Conservation (phyloP, 495 filamentous ascomycete genomes). For the Neurospora sp. region DNA sequence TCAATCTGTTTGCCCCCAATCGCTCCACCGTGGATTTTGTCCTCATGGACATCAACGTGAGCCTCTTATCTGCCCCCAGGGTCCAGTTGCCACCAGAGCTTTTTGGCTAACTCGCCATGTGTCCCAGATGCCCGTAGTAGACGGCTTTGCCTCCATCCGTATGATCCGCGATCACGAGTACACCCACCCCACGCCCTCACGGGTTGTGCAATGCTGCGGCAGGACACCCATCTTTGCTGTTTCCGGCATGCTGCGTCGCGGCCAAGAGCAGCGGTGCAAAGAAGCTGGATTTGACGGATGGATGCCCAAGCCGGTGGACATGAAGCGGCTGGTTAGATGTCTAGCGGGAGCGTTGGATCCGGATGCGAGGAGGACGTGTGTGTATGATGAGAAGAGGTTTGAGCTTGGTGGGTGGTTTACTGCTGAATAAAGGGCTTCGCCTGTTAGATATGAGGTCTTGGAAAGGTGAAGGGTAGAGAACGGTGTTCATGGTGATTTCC, state of each 20-base stretch:
- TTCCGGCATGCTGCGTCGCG: conserved; percentile 13
- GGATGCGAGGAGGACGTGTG: background rate
- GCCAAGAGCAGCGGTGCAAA: conserved; percentile 8
- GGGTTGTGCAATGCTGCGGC: conserved; percentile 9
- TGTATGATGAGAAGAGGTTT: conserved; percentile 10
- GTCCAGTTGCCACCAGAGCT: background rate
- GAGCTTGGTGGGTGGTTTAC: conserved; percentile 16
- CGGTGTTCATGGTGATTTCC: background rate
- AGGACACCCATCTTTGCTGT: conserved; percentile 15
- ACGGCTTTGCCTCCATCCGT: conserved; percentile 10
- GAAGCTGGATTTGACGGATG: conserved; percentile 54
- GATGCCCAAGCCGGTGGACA: conserved; percentile 61
- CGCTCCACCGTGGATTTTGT: conserved; percentile 14
- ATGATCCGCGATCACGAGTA: conserved; percentile 13
- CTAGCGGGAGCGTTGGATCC: conserved; percentile 8
- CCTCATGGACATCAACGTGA: conserved; percentile 17
- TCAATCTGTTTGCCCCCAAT: conserved; percentile 38
- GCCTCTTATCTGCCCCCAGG: background rate
- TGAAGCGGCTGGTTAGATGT: conserved; percentile 27
- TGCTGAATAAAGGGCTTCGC: background rate
- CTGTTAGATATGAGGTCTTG: background rate
- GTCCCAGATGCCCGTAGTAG: conserved; percentile 14
- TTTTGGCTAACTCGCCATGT: background rate
- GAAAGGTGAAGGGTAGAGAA: background rate
- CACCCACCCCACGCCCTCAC: conserved; percentile 8